Evolutionary conservation across 192 early-diverging fungal genomes (phyloP).

Genomic region (Funneliformis geosporum): DNA sequence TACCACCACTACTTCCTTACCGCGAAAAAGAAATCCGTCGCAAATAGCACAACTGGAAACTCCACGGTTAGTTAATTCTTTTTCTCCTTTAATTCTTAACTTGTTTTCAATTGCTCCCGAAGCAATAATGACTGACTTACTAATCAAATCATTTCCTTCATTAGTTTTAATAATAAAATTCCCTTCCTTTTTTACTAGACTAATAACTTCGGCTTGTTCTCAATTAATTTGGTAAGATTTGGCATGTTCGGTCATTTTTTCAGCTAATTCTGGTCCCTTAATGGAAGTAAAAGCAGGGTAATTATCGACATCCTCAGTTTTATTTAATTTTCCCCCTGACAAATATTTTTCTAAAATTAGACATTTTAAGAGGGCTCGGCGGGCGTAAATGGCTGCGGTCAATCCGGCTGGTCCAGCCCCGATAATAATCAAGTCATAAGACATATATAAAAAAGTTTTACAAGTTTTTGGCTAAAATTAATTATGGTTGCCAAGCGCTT

Average conservation of each 20-base stretch:
- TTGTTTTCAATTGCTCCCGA: constrained; percentile 16
- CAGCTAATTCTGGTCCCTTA: constrained; percentile 24
- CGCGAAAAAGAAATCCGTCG: constrained; percentile 17
- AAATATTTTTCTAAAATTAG: constrained; percentile 14
- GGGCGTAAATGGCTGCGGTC: constrained; percentile 12
- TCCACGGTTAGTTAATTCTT: constrained; percentile 6
- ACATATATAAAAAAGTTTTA: constrained; percentile 26
- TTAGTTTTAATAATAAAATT: constrained; percentile 13
- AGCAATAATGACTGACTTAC: constrained; percentile 13
- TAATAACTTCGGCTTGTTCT: background rate
- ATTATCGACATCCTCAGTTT: constrained; percentile 24
- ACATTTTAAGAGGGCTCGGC: constrained; percentile 1
- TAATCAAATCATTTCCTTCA: background rate
- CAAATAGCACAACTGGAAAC: constrained; percentile 28
- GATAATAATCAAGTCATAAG: constrained; percentile 26
- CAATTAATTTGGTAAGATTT: constrained; percentile 1
- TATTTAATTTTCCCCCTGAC: constrained; percentile 8
- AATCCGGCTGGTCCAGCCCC: constrained; percentile 22
- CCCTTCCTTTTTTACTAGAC: constrained; percentile 3
- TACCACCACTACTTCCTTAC: constrained; percentile 12
- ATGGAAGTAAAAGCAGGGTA: constrained; percentile 11
- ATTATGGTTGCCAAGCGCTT: no score
- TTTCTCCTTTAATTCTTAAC: constrained; percentile 4
- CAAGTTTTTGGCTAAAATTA: no score
- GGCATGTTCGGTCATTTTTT: constrained; percentile 19